phyloP scores from a whole-genome alignment of 805 yeast species.

The Candida ponderosae region DNA sequence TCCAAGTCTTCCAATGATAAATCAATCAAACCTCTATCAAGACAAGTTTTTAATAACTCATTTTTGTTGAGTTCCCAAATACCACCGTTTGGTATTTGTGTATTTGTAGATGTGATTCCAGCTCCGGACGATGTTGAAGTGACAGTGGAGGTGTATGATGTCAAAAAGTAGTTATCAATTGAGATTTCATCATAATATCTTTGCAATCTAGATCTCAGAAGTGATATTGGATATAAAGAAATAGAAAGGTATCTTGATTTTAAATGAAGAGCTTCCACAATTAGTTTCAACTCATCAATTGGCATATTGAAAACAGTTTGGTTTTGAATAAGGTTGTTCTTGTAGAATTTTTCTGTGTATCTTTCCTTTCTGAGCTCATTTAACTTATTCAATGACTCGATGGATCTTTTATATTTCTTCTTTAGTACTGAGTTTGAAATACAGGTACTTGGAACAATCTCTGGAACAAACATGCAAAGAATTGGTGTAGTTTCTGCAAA shows the following conservation, averaged over 20 bases:
- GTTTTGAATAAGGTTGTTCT: conserved; percentile 22
- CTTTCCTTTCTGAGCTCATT: conserved; percentile 8
- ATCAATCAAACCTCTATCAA: conserved; percentile 48
- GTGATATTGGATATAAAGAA: conserved; percentile 28
- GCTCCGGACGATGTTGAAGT: conserved; percentile 11
- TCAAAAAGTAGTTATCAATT: conserved; percentile 43
- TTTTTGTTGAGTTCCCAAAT: conserved; percentile 38
- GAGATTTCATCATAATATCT: conserved; percentile 34
- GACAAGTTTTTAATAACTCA: conserved; percentile 46
- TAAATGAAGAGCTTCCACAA: conserved; percentile 30
- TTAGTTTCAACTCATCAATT: conserved; percentile 25
- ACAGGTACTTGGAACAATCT: conserved; percentile 52
- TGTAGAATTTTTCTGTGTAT: conserved; percentile 6
- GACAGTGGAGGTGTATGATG: conserved; percentile 20
- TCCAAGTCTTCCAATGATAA: conserved; percentile 23
- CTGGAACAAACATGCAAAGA: conserved; percentile 45
- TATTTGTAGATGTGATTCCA: background rate
- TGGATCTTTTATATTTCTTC: conserved; percentile 24
- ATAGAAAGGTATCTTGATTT: conserved; percentile 33
- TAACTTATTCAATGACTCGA: conserved; percentile 10
- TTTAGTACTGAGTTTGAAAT: conserved; percentile 34
- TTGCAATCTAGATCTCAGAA: conserved; percentile 28
- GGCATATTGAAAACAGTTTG: conserved; percentile 43
- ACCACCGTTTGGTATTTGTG: conserved; percentile 23
- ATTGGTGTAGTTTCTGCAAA: conserved; percentile 51